Base-by-base conservation (phyloP, 495 filamentous ascomycete genomes). In the Aspergillus homomorphus region DNA sequence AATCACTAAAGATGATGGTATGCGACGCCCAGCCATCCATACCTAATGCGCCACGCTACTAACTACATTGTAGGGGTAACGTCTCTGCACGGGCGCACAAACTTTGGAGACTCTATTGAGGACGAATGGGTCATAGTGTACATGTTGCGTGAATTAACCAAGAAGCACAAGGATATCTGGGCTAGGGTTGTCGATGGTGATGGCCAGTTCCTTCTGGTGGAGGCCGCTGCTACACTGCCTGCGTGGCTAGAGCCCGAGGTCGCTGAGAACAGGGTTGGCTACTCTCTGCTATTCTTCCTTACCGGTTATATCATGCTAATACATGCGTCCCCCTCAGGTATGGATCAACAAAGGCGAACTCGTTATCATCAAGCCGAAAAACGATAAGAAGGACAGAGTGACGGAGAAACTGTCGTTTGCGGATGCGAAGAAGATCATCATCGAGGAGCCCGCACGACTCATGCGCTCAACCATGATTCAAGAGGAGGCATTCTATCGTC, bases 41-140 rank as follows among this genome's bases (percentile, higher is more conserved):
- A 41, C 21, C 14, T 23, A 4, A 16, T 14, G 24, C 3, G 3
- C 43, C 24, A 24, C 49, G 58, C 63, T 51, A 65, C 50, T 43
- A 8, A 44, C 26, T 12, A 18, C 16, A 49, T 14, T 53, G 9
- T 62, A 82, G 77, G 73, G 9, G 66, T 72, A 16, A 74, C 74
- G 21, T 76, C 72, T 24, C 77, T 96, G 18, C 79, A 81, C 51
- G 92, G 92, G 10, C 74, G 77, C 45, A 94, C 90, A 6, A 87
- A 91, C 65, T 97, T 88, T 61, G 92, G 92, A 7, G 94, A 98
- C 71, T 91, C 90, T 3, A 85, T 97, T 8, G 94, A 96, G 65
- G 94, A 98, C 66, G 95, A 98, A 76, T 98, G 94, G 94, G 82
- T 97, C 2, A 85, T 97, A 53, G 91, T 97, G 23, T 96, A 92